Evolutionary conservation across 345 rosid species (phyloP), one percentile per base, ranked within the genome.

Genomic region (Clausena lansium): DNA sequence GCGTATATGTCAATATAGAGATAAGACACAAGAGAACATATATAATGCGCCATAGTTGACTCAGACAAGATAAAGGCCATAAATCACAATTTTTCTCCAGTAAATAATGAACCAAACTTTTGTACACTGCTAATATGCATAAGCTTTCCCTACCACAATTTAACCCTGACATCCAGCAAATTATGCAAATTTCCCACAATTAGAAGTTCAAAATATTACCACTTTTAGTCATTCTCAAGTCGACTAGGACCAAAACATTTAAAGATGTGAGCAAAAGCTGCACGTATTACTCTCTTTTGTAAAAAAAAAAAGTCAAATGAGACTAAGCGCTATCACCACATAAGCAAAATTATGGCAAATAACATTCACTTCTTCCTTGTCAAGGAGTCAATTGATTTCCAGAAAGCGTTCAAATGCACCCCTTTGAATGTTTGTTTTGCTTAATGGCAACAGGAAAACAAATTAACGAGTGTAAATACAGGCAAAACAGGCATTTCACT

Each of bases 401-500:
- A 14, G 66, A 62, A 14, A 62, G 3, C 14, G 9, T 30, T 15
- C 36, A 15, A 28, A 27, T 28, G 35, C 22, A 62, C 19, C 36
- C 65, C 66, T 5, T 14, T 28, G 35, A 28, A 30, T 6, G 19
- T 62, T 62, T 28, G 20, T 30, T 28, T 62, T 15, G 36, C 66
- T 19, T 30, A 28, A 28, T 62, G 66, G 66, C 36, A 62, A 32
- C 33, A 62, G 17, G 11, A 61, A 62, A 62, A 30, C 3, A 6
- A 58, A 58, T 5, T 28, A 9, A 6, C 25, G 65, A 60, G 35
- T 4, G 17, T 15, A 27, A 60, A 61, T 28, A 28, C 35, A 17
- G 66, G 62, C 62, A 58, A n/a, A 58, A n/a, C 28, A n/a, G 62
- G 38, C 66, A 62, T 62, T 60, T 61, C 65, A 61, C 65, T 28